phyloP scores from a whole-genome alignment of 148 eudicot genomes.

The Camellia granthamiana region DNA sequence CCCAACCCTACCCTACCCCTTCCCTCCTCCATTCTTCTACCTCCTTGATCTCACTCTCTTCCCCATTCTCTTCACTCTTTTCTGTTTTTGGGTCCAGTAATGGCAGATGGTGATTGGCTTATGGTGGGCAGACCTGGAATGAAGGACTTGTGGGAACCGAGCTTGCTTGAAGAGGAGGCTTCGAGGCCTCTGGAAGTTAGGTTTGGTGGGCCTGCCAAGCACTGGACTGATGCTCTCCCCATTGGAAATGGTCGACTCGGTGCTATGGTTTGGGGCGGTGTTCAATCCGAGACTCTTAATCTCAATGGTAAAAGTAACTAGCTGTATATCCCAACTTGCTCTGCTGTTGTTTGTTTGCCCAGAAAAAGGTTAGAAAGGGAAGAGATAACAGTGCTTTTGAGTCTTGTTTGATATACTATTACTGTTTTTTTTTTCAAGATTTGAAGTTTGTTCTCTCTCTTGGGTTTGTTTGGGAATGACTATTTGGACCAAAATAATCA shows the following conservation, averaged over 20 bases:
- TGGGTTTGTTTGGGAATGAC: no score
- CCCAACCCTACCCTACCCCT: no score
- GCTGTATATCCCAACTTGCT: background rate
- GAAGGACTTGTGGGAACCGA: slow-evolving; percentile 47
- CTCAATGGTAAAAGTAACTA: slow-evolving; percentile 52
- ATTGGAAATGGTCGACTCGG: slow-evolving; percentile 85
- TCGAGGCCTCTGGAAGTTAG: slow-evolving; percentile 45
- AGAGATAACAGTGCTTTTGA: background rate
- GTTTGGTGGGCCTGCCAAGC: slow-evolving; percentile 53
- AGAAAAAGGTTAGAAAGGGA: background rate
- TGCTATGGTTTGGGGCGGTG: slow-evolving; percentile 79
- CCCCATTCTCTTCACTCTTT: background rate
- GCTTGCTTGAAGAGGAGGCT: slow-evolving; percentile 17
- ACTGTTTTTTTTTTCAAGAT: background rate
- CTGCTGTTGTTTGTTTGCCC: background rate
- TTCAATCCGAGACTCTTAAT: slow-evolving; percentile 55
- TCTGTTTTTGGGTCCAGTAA: background rate
- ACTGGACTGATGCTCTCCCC: slow-evolving; percentile 94
- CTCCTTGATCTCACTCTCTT: background rate
- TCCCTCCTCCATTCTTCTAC: no score
- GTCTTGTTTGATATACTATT: background rate
- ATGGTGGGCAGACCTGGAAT: slow-evolving; percentile 32
- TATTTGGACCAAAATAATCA: no score
- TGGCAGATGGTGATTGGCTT: slow-evolving; percentile 35
- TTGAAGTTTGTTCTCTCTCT: no score